These are phyloP conservation scores for Suaeda aralocaspica DNA, from an alignment of 148 eudicot genomes.

Conservation along the genomic window DNA sequence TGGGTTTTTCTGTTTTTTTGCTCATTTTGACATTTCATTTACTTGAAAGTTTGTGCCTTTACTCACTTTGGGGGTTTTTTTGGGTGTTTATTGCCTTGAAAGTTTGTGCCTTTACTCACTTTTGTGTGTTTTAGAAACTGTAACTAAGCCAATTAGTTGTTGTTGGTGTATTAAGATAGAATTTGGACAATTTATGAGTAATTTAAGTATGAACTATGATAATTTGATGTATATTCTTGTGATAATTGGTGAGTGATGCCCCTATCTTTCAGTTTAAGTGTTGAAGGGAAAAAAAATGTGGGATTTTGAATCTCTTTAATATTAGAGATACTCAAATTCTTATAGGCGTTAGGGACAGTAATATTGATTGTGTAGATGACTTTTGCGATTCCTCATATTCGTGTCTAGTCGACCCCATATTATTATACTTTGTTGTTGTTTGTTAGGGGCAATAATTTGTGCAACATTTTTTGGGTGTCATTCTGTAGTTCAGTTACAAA, in stretches of 20 bases:
- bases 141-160: no score
- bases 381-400: no score
- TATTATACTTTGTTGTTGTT: no score
- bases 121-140: no score
- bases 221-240: not conserved
- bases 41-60: not conserved
- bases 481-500: conserved; percentile 1
- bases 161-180: no score
- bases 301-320: not conserved
- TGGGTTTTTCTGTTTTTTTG: conserved; percentile 12
- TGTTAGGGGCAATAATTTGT: no score
- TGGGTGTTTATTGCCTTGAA: not conserved
- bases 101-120: not conserved
- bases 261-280: not conserved
- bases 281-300: not conserved
- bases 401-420: no score
- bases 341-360: no score
- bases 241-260: not conserved
- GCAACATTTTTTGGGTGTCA: not conserved
- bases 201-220: not conserved
- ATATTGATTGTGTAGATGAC: no score
- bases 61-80: not conserved
- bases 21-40: not conserved
- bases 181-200: not conserved
- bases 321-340: no score